These are phyloP conservation scores for Mariannaea elegans DNA, from an alignment of 2,329 filamentous ascomycete species.

Conservation along the genomic window DNA sequence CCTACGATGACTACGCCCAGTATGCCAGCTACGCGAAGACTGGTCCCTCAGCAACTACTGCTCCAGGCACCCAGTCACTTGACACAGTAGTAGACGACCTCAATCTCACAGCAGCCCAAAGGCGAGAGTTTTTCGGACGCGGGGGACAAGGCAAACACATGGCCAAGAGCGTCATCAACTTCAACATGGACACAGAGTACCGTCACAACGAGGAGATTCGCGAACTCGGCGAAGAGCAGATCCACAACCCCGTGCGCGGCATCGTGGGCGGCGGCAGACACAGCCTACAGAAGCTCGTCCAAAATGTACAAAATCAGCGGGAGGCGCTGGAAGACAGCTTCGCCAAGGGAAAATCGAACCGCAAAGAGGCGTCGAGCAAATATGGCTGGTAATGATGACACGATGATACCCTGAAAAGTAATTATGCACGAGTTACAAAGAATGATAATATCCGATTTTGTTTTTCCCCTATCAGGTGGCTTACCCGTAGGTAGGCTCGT, in stretches of 20 bases:
- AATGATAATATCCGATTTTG: neutral
- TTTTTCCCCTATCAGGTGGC: slow-evolving; percentile 1
- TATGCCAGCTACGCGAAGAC: slow-evolving; percentile 41
- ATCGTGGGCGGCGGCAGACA: slow-evolving; percentile 81
- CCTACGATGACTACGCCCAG: slow-evolving; percentile 46
- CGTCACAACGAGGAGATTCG: slow-evolving; percentile 82
- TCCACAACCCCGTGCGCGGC: slow-evolving; percentile 86
- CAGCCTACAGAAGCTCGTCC: slow-evolving; percentile 86
- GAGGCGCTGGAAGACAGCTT: slow-evolving; percentile 94
- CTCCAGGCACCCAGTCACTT: slow-evolving; percentile 63
- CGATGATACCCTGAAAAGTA: slow-evolving; percentile 35
- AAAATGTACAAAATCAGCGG: slow-evolving; percentile 80
- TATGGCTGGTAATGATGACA: slow-evolving; percentile 75
- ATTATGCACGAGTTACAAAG: neutral
- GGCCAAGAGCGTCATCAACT: slow-evolving; percentile 75
- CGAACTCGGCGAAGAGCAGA: slow-evolving; percentile 72
- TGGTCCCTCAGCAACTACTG: slow-evolving; percentile 42
- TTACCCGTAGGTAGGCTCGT: slow-evolving; percentile 14
- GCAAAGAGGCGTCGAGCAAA: slow-evolving; percentile 80
- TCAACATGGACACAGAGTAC: slow-evolving; percentile 91
- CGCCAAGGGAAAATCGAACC: slow-evolving; percentile 79
- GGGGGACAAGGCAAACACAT: slow-evolving; percentile 49
- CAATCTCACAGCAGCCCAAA: slow-evolving; percentile 78
- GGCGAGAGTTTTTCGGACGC: slow-evolving; percentile 87
- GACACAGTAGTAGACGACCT: slow-evolving; percentile 78